Evolutionary conservation across 2,329 filamentous ascomycete genomes (phyloP).

Genomic region (Xylariaceae sp.): DNA sequence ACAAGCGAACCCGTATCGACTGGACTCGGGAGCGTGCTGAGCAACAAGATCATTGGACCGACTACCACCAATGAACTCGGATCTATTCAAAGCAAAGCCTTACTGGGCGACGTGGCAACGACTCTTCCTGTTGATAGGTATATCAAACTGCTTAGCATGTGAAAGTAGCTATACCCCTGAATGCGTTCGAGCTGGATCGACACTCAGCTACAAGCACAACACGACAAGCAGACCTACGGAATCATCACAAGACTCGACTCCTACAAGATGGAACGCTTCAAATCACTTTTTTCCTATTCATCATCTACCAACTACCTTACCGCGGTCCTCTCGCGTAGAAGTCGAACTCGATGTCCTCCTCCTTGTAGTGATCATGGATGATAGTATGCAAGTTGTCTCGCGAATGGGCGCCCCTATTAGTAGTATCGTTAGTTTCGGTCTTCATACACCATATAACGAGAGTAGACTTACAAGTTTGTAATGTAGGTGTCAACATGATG

Average conservation of each 20-base stretch:
- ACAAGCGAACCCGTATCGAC: too few species aligned
- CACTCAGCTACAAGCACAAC: too few species aligned
- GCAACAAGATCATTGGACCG: too few species aligned
- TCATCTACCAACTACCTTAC: conserved; percentile 1
- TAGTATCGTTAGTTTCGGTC: conserved; percentile 4
- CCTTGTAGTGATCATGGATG: conserved; percentile 69
- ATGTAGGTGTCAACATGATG: conserved; percentile 76
- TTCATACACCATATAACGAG: neutral
- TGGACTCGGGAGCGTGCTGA: too few species aligned
- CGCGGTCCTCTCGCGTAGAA: conserved; percentile 35
- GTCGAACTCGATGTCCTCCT: conserved; percentile 63
- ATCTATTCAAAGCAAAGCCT: neutral
- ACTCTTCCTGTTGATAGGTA: neutral
- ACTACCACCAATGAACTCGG: neutral
- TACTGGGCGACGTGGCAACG: neutral
- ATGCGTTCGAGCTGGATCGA: too few species aligned
- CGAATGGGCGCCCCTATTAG: conserved; percentile 32
- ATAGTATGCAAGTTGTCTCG: conserved; percentile 68
- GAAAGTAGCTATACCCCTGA: too few species aligned
- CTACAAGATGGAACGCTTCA: too few species aligned
- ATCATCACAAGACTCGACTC: too few species aligned
- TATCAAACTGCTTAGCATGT: too few species aligned
- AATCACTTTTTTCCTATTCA: too few species aligned
- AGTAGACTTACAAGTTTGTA: conserved; percentile 67
- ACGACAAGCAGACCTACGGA: too few species aligned